Evolutionary conservation across 1,284 basidiomycete species (phyloP).

Genomic region (Moniliophthora roreri): DNA sequence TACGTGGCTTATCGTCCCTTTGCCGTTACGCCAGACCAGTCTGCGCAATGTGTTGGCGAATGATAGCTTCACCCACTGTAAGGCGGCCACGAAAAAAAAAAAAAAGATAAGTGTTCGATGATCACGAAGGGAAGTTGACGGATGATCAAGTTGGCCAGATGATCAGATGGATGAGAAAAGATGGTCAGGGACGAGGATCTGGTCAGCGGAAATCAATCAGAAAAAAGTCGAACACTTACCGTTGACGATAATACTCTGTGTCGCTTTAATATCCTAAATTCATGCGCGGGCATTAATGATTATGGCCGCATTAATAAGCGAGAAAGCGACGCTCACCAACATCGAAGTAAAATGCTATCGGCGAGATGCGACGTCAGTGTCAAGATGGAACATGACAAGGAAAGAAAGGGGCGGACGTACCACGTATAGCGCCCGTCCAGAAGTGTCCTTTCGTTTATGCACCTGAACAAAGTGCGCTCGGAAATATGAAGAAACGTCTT

Average conservation of each 20-base stretch:
- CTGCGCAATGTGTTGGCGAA: conserved; percentile 56
- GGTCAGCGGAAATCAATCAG: background rate
- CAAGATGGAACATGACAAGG: background rate
- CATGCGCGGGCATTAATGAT: conserved; percentile 11
- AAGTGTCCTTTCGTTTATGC: conserved; percentile 63
- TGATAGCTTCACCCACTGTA: conserved; percentile 63
- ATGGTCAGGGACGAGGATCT: background rate
- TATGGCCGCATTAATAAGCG: conserved; percentile 4
- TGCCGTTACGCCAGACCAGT: conserved; percentile 39
- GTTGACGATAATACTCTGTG: conserved; percentile 71
- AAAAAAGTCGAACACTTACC: conserved; percentile 40
- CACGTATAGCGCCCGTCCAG: conserved; percentile 58
- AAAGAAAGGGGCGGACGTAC: conserved; percentile 40
- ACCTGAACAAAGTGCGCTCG: conserved; percentile 75
- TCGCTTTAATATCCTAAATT: conserved; percentile 70
- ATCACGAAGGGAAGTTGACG: conserved; percentile 1
- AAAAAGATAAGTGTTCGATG: conserved; percentile 3
- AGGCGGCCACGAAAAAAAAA: too few species aligned
- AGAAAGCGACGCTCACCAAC: conserved; percentile 48
- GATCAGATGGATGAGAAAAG: conserved; percentile 7
- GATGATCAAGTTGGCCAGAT: too few species aligned
- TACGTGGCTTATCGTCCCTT: too few species aligned
- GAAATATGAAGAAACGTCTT: conserved; percentile 75
- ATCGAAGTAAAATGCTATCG: conserved; percentile 75
- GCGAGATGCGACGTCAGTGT: conserved; percentile 4